These are phyloP conservation scores for Prunus davidiana DNA, from an alignment of 306 rosid species.

Conservation along the genomic window DNA sequence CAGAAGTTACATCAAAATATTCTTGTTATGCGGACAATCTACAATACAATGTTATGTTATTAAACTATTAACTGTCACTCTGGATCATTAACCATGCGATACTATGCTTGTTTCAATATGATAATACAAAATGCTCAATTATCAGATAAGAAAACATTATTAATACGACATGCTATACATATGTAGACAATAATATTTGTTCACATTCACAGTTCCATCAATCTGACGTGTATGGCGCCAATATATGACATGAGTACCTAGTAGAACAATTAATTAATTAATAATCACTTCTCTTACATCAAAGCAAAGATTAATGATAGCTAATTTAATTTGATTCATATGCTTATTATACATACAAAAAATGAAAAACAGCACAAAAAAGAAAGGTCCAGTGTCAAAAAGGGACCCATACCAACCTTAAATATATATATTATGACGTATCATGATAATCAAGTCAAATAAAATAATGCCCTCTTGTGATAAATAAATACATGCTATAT, in stretches of 20 bases:
- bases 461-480: conserved; percentile 11
- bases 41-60: too few relatives aligned
- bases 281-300: not conserved
- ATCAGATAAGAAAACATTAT: too few relatives aligned
- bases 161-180: too few relatives aligned
- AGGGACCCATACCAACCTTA: conserved; percentile 7
- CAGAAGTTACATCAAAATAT: too few relatives aligned
- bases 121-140: too few relatives aligned
- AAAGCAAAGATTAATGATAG: not conserved
- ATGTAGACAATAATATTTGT: too few relatives aligned
- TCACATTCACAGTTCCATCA: not conserved
- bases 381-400: not conserved
- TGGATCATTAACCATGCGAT: too few relatives aligned
- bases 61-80: too few relatives aligned
- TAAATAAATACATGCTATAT: not conserved
- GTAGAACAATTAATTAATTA: not conserved
- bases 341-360: not conserved
- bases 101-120: too few relatives aligned
- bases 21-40: too few relatives aligned
- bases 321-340: not conserved
- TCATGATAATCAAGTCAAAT: conserved; percentile 9
- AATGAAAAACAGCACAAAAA: not conserved
- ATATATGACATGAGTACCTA: not conserved
- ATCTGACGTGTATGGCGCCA: not conserved
- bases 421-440: not conserved